A percentile compares a stretch with the other conserved stretches of the same genome.
Conservation (phyloP, 2,329 filamentous ascomycete species). For the Xylariaceae sp. region DNA sequence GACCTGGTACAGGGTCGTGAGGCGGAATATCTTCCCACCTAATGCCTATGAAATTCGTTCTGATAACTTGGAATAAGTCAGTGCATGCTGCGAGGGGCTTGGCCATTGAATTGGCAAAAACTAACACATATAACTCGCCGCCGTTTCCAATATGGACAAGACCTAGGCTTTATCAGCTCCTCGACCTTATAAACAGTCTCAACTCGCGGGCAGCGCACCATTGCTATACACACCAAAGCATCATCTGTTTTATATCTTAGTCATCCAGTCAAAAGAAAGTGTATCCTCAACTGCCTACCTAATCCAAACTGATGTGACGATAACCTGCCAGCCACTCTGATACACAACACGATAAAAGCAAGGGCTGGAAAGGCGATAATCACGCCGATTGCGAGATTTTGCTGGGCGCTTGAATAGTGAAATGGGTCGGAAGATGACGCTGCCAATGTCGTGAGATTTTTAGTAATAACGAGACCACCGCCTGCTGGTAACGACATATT, state of each 20-base stretch:
- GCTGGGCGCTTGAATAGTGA: slow-evolving; percentile 21
- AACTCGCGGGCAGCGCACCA: slow-evolving; percentile 25
- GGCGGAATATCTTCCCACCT: slow-evolving; percentile 27
- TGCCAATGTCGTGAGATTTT: slow-evolving; percentile 14
- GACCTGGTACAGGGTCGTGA: slow-evolving; percentile 29
- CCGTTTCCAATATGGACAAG: slow-evolving; percentile 33
- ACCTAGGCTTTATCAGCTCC: slow-evolving; percentile 18
- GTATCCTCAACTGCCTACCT: slow-evolving; percentile 19
- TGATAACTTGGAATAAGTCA: slow-evolving; percentile 28
- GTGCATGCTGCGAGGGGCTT: neutral
- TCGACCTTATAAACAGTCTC: neutral
- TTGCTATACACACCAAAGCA: slow-evolving; percentile 31
- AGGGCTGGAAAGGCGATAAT: slow-evolving; percentile 28
- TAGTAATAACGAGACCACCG: slow-evolving; percentile 5
- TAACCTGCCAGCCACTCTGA: slow-evolving; percentile 30
- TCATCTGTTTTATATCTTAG: slow-evolving; percentile 30
- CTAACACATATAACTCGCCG: slow-evolving; percentile 35
- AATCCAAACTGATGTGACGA: slow-evolving; percentile 32
- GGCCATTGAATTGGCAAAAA: neutral
- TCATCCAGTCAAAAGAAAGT: neutral
- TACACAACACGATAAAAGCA: slow-evolving; percentile 29
- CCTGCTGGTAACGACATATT: slow-evolving; percentile 13
- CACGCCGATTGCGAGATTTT: slow-evolving; percentile 28
- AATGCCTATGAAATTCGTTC: slow-evolving; percentile 34
- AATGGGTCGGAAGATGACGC: slow-evolving; percentile 24